Conservation (phyloP, 106 monocot genomes). For the Dioscorea alata region DNA sequence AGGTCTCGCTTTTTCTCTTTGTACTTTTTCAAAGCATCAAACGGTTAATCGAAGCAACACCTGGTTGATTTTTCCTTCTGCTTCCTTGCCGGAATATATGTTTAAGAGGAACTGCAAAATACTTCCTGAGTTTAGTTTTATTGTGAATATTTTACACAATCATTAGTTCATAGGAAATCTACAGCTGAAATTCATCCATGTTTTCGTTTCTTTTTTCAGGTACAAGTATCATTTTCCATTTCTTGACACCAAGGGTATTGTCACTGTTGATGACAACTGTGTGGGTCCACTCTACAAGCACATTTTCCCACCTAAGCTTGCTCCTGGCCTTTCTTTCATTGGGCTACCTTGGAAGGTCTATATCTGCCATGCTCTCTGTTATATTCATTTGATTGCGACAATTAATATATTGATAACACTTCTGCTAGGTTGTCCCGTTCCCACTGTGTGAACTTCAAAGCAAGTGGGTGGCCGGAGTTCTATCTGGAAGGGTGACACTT, state of each 20-base stretch:
- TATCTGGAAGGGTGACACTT: conserved; percentile 67
- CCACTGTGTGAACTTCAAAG: conserved; percentile 83
- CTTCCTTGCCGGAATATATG: too few species aligned
- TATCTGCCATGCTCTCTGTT: not conserved
- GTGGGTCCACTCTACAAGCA: conserved; percentile 92
- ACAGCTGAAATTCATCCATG: too few species aligned
- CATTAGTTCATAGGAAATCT: too few species aligned
- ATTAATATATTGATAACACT: not conserved
- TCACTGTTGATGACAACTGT: conserved; percentile 88
- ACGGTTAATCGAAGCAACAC: too few species aligned
- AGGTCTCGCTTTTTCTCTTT: too few species aligned
- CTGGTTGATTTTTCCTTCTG: too few species aligned
- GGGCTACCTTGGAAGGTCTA: conserved; percentile 91
- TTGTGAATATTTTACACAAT: too few species aligned
- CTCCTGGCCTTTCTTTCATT: conserved; percentile 80
- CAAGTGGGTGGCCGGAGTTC: conserved; percentile 82
- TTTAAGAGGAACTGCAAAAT: too few species aligned
- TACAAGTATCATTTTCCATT: conserved; percentile 91
- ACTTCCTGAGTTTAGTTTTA: too few species aligned
- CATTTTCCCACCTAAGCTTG: conserved; percentile 60
- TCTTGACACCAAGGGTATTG: conserved; percentile 45
- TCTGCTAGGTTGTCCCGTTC: conserved; percentile 61
- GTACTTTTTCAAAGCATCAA: too few species aligned
- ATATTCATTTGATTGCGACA: not conserved
- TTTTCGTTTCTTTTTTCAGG: conserved; percentile 23